A percentile compares a stretch with the other conserved stretches of the same genome.
Evolutionary conservation across 257 asterid species (phyloP).

Genomic region (Plantago ovata): DNA sequence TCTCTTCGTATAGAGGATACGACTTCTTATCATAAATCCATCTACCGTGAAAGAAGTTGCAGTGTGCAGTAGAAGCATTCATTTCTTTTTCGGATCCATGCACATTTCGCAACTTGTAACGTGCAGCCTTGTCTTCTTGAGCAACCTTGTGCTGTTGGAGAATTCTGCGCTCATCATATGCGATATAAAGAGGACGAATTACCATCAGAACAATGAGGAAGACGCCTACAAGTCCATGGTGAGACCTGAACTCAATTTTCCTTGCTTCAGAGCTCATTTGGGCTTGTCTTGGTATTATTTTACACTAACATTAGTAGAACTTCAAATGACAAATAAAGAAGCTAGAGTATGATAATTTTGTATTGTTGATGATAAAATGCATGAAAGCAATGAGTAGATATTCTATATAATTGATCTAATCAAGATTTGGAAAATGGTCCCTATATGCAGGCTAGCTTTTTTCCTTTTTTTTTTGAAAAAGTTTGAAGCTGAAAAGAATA

Average conservation of each 20-base stretch:
- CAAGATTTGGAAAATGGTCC: too few relatives aligned
- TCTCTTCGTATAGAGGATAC: neutral
- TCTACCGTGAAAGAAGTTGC: constrained; percentile 7
- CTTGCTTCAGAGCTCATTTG: neutral
- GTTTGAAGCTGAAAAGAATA: too few relatives aligned
- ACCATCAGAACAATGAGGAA: constrained; percentile 3
- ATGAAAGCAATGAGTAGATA: too few relatives aligned
- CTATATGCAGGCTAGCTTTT: too few relatives aligned
- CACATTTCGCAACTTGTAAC: neutral
- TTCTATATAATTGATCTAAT: too few relatives aligned
- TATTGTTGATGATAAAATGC: too few relatives aligned
- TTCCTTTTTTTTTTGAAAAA: too few relatives aligned
- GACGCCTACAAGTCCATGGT: neutral
- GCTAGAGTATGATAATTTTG: too few relatives aligned
- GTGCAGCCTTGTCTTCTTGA: neutral
- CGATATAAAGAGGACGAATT: neutral
- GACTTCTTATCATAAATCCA: constrained; percentile 8
- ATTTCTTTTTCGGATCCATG: neutral
- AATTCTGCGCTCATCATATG: neutral
- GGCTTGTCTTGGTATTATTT: too few relatives aligned
- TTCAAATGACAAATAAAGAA: too few relatives aligned
- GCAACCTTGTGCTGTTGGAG: neutral
- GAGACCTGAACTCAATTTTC: constrained; percentile 1
- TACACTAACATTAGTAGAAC: too few relatives aligned
- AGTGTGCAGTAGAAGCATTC: neutral